These are phyloP conservation scores for Ormosia emarginata DNA, from an alignment of 306 rosid genomes.

Conservation along the genomic window DNA sequence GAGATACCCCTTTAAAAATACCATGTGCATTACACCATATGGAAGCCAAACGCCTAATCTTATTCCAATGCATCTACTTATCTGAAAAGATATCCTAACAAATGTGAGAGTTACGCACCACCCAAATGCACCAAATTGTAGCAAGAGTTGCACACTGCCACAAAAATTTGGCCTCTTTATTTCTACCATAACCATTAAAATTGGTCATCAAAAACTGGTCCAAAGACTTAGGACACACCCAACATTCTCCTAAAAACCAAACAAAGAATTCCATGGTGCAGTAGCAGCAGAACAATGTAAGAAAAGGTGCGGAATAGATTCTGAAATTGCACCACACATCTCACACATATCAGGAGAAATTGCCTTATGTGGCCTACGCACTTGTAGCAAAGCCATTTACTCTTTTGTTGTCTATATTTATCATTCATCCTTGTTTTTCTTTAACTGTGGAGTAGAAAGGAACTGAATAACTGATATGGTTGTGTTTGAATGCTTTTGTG, in stretches of 20 bases:
- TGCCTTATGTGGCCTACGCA: background rate
- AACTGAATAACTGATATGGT: background rate
- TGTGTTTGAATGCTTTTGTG: conserved; percentile 4
- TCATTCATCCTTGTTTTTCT: background rate
- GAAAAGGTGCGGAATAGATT: background rate
- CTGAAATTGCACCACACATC: background rate
- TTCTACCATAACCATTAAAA: background rate
- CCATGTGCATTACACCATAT: too few species aligned
- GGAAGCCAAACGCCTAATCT: background rate
- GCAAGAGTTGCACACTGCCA: background rate
- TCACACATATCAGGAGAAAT: background rate
- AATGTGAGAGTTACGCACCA: background rate
- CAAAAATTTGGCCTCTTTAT: background rate
- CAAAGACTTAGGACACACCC: background rate
- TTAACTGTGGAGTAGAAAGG: background rate
- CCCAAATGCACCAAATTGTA: background rate
- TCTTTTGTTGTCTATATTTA: background rate
- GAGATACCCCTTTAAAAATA: too few species aligned
- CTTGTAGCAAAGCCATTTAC: background rate
- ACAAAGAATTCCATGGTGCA: background rate
- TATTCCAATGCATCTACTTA: background rate
- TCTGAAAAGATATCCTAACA: background rate
- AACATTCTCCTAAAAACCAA: background rate
- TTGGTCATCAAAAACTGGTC: background rate
- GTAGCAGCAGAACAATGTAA: background rate